Conservation (phyloP, 305 asterid species). For the Fraxinus baroniana region DNA sequence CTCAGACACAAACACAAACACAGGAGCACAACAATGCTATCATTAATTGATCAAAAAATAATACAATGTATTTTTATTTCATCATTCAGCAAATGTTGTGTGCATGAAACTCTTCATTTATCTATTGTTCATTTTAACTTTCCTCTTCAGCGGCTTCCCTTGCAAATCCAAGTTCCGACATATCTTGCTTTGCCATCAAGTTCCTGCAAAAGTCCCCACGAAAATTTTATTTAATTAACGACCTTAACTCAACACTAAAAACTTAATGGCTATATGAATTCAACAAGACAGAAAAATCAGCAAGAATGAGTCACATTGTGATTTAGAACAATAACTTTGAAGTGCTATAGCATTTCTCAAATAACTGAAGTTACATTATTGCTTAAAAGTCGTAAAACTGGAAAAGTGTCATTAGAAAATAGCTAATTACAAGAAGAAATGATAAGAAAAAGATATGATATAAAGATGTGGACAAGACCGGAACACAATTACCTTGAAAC, state of each 20-base stretch:
- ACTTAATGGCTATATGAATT: neutral
- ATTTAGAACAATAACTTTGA: neutral
- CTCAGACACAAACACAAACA: neutral
- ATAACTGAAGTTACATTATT: neutral
- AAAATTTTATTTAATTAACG: neutral
- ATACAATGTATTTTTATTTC: neutral
- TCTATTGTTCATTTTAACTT: slow-evolving; percentile 32
- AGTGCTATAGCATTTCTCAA: neutral
- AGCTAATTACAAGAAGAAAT: neutral
- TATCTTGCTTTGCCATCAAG: slow-evolving; percentile 94
- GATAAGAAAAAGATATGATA: neutral
- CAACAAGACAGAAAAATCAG: neutral
- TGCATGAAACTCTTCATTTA: slow-evolving; percentile 18
- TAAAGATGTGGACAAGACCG: neutral
- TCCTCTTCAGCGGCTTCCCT: slow-evolving; percentile 22
- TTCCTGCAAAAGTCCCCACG: slow-evolving; percentile 54
- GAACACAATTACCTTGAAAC: neutral
- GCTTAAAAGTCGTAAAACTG: neutral
- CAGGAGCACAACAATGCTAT: neutral
- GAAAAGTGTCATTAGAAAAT: neutral
- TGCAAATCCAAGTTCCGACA: slow-evolving; percentile 84
- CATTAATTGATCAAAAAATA: neutral
- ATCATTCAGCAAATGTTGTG: neutral
- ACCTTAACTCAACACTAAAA: neutral
- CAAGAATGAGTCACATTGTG: neutral